Percentiles rank a stretch among this genome's conserved stretches.
Evolutionary conservation across 306 rosid species (phyloP).

Genomic region (Lathyrus sativus): DNA sequence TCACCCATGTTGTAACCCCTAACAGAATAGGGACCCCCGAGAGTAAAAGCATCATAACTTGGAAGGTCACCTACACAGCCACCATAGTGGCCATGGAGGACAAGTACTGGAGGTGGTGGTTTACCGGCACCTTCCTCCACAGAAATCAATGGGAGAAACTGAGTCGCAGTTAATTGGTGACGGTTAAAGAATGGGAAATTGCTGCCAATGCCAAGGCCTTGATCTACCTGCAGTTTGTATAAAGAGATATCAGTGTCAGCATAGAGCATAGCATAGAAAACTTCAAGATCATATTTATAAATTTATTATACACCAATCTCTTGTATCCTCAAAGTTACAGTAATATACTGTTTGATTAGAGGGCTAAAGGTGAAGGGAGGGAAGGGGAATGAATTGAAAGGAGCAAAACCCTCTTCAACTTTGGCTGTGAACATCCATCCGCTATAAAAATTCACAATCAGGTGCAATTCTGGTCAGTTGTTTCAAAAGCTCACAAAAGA

Average conservation of each 20-base stretch:
- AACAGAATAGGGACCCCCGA: conserved; percentile 98
- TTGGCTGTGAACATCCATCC: conserved; percentile 12
- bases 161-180: conserved; percentile 87
- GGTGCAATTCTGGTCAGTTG: conserved; percentile 13
- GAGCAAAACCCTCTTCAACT: conserved; percentile 20
- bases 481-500: neutral
- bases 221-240: conserved; percentile 73
- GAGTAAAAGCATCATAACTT: conserved; percentile 95
- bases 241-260: neutral
- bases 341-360: conserved; percentile 7
- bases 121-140: conserved; percentile 98
- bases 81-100: conserved; percentile 94
- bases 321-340: conserved; percentile 14
- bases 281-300: neutral
- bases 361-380: neutral
- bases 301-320: conserved; percentile 19
- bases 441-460: neutral
- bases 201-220: conserved; percentile 92
- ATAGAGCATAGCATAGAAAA: conserved; percentile 23
- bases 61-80: conserved; percentile 99
- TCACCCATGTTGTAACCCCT: conserved; percentile 99
- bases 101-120: conserved; percentile 94
- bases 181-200: conserved; percentile 94
- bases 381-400: neutral
- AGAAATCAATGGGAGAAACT: conserved; percentile 63